A percentile compares a stretch with the other conserved stretches of the same genome.
Conservation (phyloP, 2,329 filamentous ascomycete genomes). For the Pyrenochaeta sp. region DNA sequence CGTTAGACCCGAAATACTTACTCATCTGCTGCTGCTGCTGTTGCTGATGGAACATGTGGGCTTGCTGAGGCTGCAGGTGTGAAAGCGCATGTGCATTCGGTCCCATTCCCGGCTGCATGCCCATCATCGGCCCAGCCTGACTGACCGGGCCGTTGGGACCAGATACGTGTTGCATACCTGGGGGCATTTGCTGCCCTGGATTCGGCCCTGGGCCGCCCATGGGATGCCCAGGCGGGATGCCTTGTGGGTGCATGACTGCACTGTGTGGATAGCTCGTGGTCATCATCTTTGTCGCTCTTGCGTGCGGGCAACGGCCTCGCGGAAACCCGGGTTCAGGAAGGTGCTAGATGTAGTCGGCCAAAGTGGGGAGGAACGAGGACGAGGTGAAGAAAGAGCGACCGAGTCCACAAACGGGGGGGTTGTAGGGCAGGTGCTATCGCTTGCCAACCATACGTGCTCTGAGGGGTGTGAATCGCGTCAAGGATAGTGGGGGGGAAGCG, state of each 20-base stretch:
- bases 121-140: conserved; percentile 76
- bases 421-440: conserved; percentile 12
- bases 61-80: conserved; percentile 72
- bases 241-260: conserved; percentile 77
- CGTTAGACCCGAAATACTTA: conserved; percentile 32
- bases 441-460: conserved; percentile 23
- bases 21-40: conserved; percentile 57
- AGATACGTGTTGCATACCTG: conserved; percentile 75
- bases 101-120: conserved; percentile 73
- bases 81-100: conserved; percentile 75
- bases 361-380: conserved; percentile 10
- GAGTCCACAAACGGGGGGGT: conserved; percentile 3
- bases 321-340: conserved; percentile 6
- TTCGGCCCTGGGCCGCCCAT: conserved; percentile 75
- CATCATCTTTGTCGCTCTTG: conserved; percentile 68
- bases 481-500: conserved; percentile 1
- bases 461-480: conserved; percentile 11
- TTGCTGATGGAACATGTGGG: conserved; percentile 62
- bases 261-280: conserved; percentile 71
- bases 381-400: conserved; percentile 9
- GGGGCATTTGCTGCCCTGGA: conserved; percentile 73
- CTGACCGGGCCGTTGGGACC: conserved; percentile 75
- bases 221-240: conserved; percentile 70
- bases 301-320: conserved; percentile 20
- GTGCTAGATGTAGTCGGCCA: conserved; percentile 2